Evolutionary conservation across 75 land plant genomes (phyloP), one percentile per base, ranked within the genome.

Genomic region (Sequoia sempervirens): DNA sequence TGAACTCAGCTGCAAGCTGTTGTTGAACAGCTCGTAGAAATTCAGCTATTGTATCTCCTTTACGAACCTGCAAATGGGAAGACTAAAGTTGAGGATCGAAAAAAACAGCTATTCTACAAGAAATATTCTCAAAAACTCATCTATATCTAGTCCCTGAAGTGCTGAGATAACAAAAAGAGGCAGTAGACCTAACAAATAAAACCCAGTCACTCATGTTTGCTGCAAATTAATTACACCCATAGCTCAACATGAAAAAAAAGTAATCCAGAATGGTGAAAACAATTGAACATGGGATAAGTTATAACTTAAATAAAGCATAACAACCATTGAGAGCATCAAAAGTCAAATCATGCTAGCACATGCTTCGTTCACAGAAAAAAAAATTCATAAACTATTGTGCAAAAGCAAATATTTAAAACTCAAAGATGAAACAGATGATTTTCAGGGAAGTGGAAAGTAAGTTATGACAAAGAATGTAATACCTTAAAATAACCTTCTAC

Each of bases 1-100:
- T 85, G 84, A 98, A 98, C 80, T 98, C 99, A 41, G 99, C 89
- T 41, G 99, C 99, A 84, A 98, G 92, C 79, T 98, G 99, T 86
- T 96, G 99, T 88, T 98, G 99, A 66, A 98, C 99, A 84, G 99
- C 93, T 72, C 99, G 89, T 30, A 98, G 90, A 86, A 98, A 98
- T 54, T 98, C 99, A 28, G 99, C 99, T 73, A 98, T 96, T 52
- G 52, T 81, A 87, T 97, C 98, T 61, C 99, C 99, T 84, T 97
- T 97, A 2, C 99, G 93, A 36, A 91, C 98, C 99, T 97, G 87
- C 43, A 70, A 23, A 81, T 37, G 14, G 58, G 81, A 30, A n/a
- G 2, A 74, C 13, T 45, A 15, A 80, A 84, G 40, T 40, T 81
- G 79, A 73, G 83, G 18, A 26, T n/a, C 15, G n/a, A 17, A 32